Evolutionary conservation across 1,284 basidiomycete species (phyloP).

Genomic region (Pulveroboletus sp.): DNA sequence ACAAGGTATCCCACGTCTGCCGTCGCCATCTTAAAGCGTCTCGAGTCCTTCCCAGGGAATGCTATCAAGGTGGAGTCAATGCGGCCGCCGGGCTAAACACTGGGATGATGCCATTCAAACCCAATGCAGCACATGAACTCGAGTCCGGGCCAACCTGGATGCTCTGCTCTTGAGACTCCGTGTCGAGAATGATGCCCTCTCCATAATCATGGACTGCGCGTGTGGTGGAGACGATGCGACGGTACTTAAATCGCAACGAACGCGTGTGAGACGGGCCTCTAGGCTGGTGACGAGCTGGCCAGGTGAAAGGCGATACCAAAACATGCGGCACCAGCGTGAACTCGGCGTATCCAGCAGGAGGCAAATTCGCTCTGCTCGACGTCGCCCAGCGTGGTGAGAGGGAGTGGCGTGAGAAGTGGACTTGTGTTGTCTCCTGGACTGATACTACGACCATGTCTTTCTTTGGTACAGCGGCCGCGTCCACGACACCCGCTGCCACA

Average conservation of each 20-base stretch:
- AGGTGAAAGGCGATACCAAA: slow-evolving; percentile 27
- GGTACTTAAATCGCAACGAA: slow-evolving; percentile 13
- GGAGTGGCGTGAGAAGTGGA: slow-evolving; percentile 11
- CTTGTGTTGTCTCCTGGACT: not conserved
- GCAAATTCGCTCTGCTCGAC: no score
- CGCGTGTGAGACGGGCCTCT: slow-evolving; percentile 23
- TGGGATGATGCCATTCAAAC: no score
- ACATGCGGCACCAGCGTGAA: slow-evolving; percentile 30
- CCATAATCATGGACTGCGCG: slow-evolving; percentile 21
- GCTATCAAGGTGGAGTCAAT: no score
- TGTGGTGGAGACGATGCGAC: slow-evolving; percentile 24
- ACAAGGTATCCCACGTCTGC: no score
- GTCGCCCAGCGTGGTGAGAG: no score
- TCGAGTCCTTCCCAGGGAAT: no score
- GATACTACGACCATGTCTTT: slow-evolving; percentile 28
- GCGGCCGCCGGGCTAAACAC: slow-evolving; percentile 23
- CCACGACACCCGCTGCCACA: slow-evolving; percentile 24
- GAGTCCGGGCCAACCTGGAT: no score
- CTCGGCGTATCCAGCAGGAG: slow-evolving; percentile 34
- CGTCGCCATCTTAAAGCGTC: no score
- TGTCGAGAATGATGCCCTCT: slow-evolving; percentile 25
- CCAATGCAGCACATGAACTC: slow-evolving; percentile 20
- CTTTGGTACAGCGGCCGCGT: slow-evolving; percentile 26
- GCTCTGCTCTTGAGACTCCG: slow-evolving; percentile 4
- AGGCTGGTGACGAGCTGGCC: no score